These are phyloP conservation scores for Dentipellis fragilis DNA, from an alignment of 768 basidiomycete genomes.

Conservation along the genomic window DNA sequence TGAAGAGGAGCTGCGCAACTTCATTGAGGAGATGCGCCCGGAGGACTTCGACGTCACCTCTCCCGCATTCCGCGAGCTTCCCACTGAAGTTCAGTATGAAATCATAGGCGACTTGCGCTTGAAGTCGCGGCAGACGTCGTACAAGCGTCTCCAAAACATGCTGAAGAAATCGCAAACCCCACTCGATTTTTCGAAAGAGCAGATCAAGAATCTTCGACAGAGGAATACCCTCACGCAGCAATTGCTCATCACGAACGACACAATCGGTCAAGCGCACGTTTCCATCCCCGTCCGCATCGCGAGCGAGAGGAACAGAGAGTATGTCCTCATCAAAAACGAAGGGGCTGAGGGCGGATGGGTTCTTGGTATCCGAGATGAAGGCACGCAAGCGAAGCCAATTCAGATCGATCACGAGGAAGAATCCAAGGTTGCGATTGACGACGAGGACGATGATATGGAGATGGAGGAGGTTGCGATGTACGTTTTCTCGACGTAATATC, in stretches of 20 bases:
- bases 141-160: slow-evolving; percentile 89
- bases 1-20: slow-evolving; percentile 84
- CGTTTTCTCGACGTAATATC: neutral
- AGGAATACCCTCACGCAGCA: slow-evolving; percentile 90
- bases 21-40: slow-evolving; percentile 94
- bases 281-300: slow-evolving; percentile 91
- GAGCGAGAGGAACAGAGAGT: slow-evolving; percentile 89
- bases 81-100: slow-evolving; percentile 96
- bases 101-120: slow-evolving; percentile 93
- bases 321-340: slow-evolving; percentile 90
- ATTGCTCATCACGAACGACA: slow-evolving; percentile 84
- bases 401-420: slow-evolving; percentile 61
- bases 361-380: slow-evolving; percentile 81
- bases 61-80: slow-evolving; percentile 81
- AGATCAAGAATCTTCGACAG: slow-evolving; percentile 84
- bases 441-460: slow-evolving; percentile 35
- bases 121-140: slow-evolving; percentile 90
- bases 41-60: slow-evolving; percentile 92
- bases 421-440: slow-evolving; percentile 15
- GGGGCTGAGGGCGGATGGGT: slow-evolving; percentile 88
- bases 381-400: slow-evolving; percentile 79
- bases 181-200: slow-evolving; percentile 92
- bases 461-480: slow-evolving; percentile 81
- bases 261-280: slow-evolving; percentile 81
- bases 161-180: slow-evolving; percentile 67